phyloP scores from a whole-genome alignment of 1,139 yeast genomes.

The Magnusiomyces paraingens region DNA sequence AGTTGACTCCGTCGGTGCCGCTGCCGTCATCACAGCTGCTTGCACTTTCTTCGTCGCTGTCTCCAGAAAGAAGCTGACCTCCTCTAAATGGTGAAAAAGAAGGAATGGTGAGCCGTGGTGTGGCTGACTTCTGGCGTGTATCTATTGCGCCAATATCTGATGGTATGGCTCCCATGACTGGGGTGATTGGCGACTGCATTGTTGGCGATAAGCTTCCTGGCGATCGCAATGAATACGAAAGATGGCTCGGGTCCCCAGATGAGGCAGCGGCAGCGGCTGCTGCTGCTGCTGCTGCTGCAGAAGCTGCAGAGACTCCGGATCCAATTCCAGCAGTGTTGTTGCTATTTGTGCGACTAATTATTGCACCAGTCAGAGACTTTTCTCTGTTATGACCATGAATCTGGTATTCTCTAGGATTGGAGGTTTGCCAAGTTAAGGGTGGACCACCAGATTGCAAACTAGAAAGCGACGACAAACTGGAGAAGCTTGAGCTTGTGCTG shows the following conservation, averaged over 20 bases:
- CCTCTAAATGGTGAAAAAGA: background rate
- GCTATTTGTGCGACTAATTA: background rate
- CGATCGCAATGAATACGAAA: too few relatives aligned
- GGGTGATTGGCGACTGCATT: background rate
- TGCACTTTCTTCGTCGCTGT: background rate
- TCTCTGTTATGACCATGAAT: background rate
- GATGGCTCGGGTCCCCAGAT: too few relatives aligned
- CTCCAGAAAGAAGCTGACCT: background rate
- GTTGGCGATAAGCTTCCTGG: too few relatives aligned
- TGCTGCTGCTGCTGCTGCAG: background rate
- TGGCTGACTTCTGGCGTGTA: background rate
- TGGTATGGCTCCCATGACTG: background rate
- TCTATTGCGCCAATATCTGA: background rate
- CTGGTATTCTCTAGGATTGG: background rate
- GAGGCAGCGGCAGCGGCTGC: background rate
- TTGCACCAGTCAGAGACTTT: background rate
- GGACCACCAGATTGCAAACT: background rate
- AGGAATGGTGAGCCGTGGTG: background rate
- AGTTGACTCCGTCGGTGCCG: background rate
- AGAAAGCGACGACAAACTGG: background rate
- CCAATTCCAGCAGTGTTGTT: background rate
- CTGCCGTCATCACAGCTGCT: background rate
- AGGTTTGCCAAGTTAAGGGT: background rate
- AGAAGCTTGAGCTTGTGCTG: constrained; percentile 4
- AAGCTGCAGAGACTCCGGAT: background rate